phyloP scores from a whole-genome alignment of 345 rosid species.

The Lagerstroemia speciosa region DNA sequence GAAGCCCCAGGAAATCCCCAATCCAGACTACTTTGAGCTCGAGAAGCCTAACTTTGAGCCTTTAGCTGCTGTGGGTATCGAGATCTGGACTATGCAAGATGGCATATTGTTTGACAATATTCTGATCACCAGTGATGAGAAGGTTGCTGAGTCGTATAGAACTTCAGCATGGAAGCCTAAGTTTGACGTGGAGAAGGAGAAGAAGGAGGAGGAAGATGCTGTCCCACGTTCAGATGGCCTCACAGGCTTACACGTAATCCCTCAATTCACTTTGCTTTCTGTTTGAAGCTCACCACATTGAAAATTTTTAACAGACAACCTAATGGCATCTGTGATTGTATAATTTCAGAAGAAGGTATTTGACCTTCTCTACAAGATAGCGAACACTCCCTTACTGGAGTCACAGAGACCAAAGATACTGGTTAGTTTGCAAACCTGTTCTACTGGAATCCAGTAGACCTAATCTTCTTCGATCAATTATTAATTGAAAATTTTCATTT shows the following conservation, averaged over 20 bases:
- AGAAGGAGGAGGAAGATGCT: constrained; percentile 38
- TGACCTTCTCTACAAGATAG: constrained; percentile 23
- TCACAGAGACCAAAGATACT: constrained; percentile 17
- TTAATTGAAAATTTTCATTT: too few species aligned
- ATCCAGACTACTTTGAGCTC: constrained; percentile 41
- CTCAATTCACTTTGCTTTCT: background rate
- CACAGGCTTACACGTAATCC: constrained; percentile 29
- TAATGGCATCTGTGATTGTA: background rate
- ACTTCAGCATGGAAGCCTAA: constrained; percentile 40
- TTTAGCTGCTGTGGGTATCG: constrained; percentile 48
- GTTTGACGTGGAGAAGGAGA: constrained; percentile 36
- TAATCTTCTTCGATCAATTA: constrained; percentile 1
- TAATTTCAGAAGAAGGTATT: constrained; percentile 18
- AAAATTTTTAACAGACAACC: background rate
- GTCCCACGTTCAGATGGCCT: constrained; percentile 27
- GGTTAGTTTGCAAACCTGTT: constrained; percentile 10
- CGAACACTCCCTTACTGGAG: constrained; percentile 15
- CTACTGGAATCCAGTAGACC: background rate
- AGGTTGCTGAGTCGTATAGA: constrained; percentile 27
- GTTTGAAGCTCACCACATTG: background rate
- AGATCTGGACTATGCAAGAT: constrained; percentile 68
- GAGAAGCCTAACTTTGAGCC: constrained; percentile 43
- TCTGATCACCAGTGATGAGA: constrained; percentile 38
- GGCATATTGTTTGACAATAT: constrained; percentile 45
- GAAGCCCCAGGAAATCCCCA: constrained; percentile 45